Base-by-base conservation (phyloP, 495 filamentous ascomycete genomes). In the Staphylotrichum longicolle region DNA sequence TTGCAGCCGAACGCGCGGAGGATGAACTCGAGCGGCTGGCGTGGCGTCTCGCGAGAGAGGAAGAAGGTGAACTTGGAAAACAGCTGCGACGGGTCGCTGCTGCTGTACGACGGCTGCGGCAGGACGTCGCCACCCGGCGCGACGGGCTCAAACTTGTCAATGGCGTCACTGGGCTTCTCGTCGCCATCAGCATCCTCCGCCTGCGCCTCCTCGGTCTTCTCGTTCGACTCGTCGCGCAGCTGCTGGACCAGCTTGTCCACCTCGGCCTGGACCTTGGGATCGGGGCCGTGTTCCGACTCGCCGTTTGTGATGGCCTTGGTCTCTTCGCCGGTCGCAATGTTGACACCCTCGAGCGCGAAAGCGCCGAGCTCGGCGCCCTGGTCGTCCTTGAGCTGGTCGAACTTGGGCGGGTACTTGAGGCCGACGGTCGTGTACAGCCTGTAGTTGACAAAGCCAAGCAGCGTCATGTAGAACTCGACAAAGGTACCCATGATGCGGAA, bases 401-500 rank as follows among this genome's bases (percentile, higher is more conserved):
- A 96, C 77, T 90, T 95, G 20, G 94, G 94, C 8, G 94, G 94
- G 67, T 98, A 98, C 53, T 96, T 87, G 46, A 98, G 72, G 4
- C 95, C 95, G 62, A 95, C 80, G 0, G 89, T 85, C 1, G 93
- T 96, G 75, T 96, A 98, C 32, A 98, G 81, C 54, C 91, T 78
- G 80, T 88, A 98, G 79, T 98, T 96, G 70, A 98, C 89, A 65
- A 98, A 98, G 50, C 95, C 89, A 9, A 98, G 79, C 11, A 98
- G 80, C 3, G 94, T 98, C 54, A 92, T 94, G 80, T 98, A 98
- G 75, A 98, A 98, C 67, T 98, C 93, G 54, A 98, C 89, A 70
- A 98, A 98, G 3, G 95, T 98, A 46, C 89, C 91, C 94, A 98
- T 98, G 72, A 98, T 97, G 67, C 95, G 82, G 79, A 96, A 98